Conservation (phyloP, 164 flowering plant genomes). For the Magnolia sinica region DNA sequence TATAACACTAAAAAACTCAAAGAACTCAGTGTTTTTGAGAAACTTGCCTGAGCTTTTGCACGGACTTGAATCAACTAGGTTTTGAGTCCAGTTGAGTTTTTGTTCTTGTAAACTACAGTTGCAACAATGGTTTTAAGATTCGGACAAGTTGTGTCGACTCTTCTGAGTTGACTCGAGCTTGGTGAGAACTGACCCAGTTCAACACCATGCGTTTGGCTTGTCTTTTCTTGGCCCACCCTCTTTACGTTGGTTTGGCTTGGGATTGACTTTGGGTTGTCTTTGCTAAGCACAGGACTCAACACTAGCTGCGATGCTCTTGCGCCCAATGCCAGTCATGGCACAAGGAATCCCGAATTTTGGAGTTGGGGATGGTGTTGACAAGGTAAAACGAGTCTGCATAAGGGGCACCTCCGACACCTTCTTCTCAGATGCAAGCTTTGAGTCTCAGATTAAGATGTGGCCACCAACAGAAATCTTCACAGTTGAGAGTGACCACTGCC, state of each 20-base stretch:
- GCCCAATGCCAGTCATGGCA: not conserved
- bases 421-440: constrained; percentile 56
- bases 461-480: constrained; percentile 51
- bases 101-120: too few relatives aligned
- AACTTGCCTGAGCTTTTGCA: too few relatives aligned
- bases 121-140: too few relatives aligned
- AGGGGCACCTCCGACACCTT: constrained; percentile 50
- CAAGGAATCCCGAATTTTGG: constrained; percentile 33
- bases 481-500: constrained; percentile 77
- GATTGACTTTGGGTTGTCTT: not conserved
- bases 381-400: constrained; percentile 56
- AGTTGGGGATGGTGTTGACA: constrained; percentile 24
- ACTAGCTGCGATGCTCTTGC: constrained; percentile 1
- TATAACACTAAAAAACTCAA: too few relatives aligned
- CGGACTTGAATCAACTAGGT: too few relatives aligned
- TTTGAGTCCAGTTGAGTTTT: too few relatives aligned
- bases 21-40: too few relatives aligned
- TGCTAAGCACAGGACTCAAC: not conserved
- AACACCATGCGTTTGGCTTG: too few relatives aligned
- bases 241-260: not conserved
- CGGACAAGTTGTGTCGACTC: too few relatives aligned
- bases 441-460: constrained; percentile 66
- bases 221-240: too few relatives aligned
- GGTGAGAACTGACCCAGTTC: too few relatives aligned
- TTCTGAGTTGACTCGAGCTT: too few relatives aligned